A percentile compares a stretch with the other conserved stretches of the same genome.
Evolutionary conservation across 768 basidiomycete species (phyloP).

Genomic region (Guyanaporus albipodus): DNA sequence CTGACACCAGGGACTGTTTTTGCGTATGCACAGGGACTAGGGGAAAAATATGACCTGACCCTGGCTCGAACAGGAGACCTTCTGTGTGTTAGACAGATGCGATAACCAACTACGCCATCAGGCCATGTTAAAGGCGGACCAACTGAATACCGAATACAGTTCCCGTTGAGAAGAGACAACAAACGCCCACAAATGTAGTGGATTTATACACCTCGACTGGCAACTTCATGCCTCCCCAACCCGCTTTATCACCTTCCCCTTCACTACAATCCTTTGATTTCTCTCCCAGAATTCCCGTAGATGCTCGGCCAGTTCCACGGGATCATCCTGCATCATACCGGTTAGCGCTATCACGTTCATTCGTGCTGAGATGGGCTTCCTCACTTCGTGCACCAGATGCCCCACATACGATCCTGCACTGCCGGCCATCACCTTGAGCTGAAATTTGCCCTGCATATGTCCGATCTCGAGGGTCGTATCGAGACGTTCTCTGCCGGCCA

Average conservation of each 20-base stretch:
- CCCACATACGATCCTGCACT: conserved; percentile 61
- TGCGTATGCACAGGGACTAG: neutral
- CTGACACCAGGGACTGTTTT: too few relatives aligned
- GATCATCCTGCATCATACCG: conserved; percentile 65
- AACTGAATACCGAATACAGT: too few relatives aligned
- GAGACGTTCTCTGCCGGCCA: conserved; percentile 90
- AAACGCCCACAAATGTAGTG: too few relatives aligned
- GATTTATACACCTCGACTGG: neutral
- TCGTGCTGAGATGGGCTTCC: conserved; percentile 13
- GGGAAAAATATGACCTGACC: conserved; percentile 34
- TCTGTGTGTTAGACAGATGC: conserved; percentile 80
- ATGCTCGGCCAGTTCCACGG: conserved; percentile 71
- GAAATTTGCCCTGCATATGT: conserved; percentile 96
- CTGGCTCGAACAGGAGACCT: conserved; percentile 69
- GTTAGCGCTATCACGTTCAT: neutral
- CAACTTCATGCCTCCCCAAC: conserved; percentile 44
- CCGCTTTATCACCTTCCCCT: conserved; percentile 45
- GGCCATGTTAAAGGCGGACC: conserved; percentile 2
- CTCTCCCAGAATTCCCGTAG: conserved; percentile 88
- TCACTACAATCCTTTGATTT: conserved; percentile 71
- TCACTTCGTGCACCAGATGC: conserved; percentile 91
- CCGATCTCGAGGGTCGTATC: conserved; percentile 95
- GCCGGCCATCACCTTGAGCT: conserved; percentile 68
- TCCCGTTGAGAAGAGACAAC: too few relatives aligned
- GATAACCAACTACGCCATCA: conserved; percentile 58